Conservation (phyloP, 2,329 filamentous ascomycete species). For the Geosmithia flava region DNA sequence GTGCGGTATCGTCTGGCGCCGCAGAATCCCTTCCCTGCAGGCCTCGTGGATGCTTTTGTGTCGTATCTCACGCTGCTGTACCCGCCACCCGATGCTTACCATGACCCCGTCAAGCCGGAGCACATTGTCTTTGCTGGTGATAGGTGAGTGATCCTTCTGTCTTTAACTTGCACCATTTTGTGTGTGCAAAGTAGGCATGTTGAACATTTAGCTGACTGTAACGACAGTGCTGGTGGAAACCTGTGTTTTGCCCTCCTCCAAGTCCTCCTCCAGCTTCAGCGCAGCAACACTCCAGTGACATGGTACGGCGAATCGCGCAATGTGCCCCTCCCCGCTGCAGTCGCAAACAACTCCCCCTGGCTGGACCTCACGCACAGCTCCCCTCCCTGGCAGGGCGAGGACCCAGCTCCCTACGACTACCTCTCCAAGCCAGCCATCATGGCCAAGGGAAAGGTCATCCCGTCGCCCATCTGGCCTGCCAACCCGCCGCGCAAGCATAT, state of each 20-base stretch:
- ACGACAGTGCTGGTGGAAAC: constrained; percentile 56
- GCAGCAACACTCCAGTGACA: constrained; percentile 29
- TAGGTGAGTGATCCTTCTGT: constrained; percentile 24
- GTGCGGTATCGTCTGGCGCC: constrained; percentile 67
- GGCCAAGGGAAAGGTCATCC: constrained; percentile 12
- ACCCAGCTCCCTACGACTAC: constrained; percentile 19
- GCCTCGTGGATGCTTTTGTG: constrained; percentile 59
- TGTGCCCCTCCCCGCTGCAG: constrained; percentile 55
- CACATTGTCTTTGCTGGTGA: constrained; percentile 65
- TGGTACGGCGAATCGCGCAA: constrained; percentile 49
- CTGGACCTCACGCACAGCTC: constrained; percentile 52
- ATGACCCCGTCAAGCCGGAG: constrained; percentile 49
- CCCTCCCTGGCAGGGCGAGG: constrained; percentile 13
- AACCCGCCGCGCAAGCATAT: constrained; percentile 38
- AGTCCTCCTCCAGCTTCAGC: constrained; percentile 50
- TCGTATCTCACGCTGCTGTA: constrained; percentile 64
- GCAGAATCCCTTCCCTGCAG: constrained; percentile 62
- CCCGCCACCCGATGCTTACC: constrained; percentile 54
- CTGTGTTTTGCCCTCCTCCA: constrained; percentile 56
- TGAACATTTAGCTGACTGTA: neutral
- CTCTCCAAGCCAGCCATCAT: constrained; percentile 35
- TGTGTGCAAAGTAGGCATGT: neutral
- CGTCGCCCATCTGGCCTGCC: constrained; percentile 47
- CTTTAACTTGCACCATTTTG: neutral
- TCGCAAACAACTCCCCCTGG: constrained; percentile 56